A percentile compares a stretch with the other conserved stretches of the same genome.
phyloP scores from a whole-genome alignment of 2,329 filamentous ascomycete species.

The Dactylellina haptotyla region DNA sequence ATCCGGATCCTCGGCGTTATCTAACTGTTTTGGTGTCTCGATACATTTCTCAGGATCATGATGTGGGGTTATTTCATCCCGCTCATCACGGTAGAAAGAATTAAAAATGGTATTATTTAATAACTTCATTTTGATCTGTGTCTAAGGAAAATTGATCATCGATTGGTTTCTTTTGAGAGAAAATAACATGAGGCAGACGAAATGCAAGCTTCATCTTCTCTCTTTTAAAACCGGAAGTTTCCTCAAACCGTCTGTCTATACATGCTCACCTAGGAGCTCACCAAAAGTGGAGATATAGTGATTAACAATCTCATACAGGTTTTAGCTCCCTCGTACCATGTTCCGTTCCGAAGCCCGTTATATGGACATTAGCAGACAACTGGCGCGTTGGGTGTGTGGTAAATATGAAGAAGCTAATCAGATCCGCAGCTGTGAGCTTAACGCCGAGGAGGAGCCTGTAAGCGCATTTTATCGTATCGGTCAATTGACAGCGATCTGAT shows the following conservation, averaged over 20 bases:
- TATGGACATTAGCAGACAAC: constrained; percentile 1
- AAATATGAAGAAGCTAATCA: constrained; percentile 21
- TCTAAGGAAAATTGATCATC: too few relatives aligned
- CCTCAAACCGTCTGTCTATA: too few relatives aligned
- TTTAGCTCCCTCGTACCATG: neutral
- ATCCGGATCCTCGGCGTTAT: constrained; percentile 13
- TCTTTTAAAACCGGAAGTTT: too few relatives aligned
- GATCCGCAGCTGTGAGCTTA: constrained; percentile 15
- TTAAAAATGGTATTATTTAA: constrained; percentile 29
- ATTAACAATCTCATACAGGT: too few relatives aligned
- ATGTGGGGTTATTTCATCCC: neutral
- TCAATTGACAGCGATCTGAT: constrained; percentile 22
- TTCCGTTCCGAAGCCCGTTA: neutral
- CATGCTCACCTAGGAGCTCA: too few relatives aligned
- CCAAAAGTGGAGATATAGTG: too few relatives aligned
- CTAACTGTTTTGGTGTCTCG: neutral
- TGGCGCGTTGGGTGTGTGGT: constrained; percentile 33
- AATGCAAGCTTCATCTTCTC: too few relatives aligned
- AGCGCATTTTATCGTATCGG: too few relatives aligned
- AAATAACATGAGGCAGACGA: too few relatives aligned
- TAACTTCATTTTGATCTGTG: too few relatives aligned
- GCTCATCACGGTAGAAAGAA: constrained; percentile 36
- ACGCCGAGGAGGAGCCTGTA: too few relatives aligned
- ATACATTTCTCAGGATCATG: constrained; percentile 20
- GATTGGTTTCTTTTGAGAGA: too few relatives aligned